Evolutionary conservation across 139 green algal genomes (phyloP).

Genomic region (Chlorella sorokiniana): DNA sequence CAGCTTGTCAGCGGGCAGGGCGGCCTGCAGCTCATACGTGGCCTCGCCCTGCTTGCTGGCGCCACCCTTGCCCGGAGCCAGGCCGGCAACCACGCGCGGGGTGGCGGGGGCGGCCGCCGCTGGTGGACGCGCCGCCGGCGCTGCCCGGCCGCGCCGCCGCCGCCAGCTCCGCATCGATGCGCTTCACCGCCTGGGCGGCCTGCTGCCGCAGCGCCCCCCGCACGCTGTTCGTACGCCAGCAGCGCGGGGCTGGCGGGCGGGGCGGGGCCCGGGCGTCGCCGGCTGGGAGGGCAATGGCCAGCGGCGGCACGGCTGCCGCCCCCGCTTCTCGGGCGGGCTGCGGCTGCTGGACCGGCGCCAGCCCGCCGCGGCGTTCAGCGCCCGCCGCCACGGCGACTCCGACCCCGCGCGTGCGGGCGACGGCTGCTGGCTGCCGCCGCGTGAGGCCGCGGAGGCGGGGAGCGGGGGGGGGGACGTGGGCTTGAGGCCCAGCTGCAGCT

Average conservation of each 20-base stretch:
- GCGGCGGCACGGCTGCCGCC: background rate
- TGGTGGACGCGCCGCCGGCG: background rate
- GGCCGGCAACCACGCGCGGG: background rate
- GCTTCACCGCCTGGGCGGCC: background rate
- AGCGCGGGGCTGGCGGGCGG: slow-evolving; percentile 5
- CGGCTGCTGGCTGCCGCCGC: too few species aligned
- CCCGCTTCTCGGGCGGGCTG: background rate
- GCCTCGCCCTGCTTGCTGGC: background rate
- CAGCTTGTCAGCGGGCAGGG: background rate
- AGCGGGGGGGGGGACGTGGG: too few species aligned
- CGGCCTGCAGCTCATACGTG: background rate
- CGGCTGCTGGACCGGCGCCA: too few species aligned
- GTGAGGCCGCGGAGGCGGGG: too few species aligned
- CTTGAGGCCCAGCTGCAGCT: background rate
- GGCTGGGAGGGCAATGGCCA: background rate
- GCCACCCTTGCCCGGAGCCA: background rate
- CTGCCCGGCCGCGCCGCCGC: background rate
- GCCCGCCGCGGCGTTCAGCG: too few species aligned
- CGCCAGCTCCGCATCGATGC: background rate
- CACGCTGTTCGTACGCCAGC: background rate
- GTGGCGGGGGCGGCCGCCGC: background rate
- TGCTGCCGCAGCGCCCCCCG: background rate
- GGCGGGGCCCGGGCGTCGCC: background rate
- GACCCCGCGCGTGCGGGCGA: too few species aligned
- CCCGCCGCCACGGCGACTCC: too few species aligned